Base-by-base conservation (phyloP, 169 alveolate species). In the Plasmodium gaboni region DNA sequence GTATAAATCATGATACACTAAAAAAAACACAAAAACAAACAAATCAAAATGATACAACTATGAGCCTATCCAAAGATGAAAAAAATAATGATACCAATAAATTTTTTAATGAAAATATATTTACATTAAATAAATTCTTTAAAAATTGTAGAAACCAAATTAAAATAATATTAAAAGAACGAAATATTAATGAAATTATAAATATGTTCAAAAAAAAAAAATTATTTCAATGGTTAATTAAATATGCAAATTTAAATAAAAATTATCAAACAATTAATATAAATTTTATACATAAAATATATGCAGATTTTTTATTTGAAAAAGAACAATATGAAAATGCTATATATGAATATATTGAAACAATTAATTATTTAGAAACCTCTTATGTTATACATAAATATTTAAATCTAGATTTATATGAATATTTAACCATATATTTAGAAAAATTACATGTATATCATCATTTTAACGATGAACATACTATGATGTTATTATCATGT, bases 221-320 rank as follows among this genome's bases (percentile, higher is more conserved):
- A 70, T 10, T 78, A 38, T 78, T 65, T 69, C 76, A 42, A 17
- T 78, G 89, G 89, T 67, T 78, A 15, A 64, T 78, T 46, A 78
- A 65, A 46, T 78, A 65, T 59, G 28, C 89, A 0, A 48, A 78
- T 32, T 65, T 78, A 57, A 78, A 78, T 46, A 32, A 78, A 51
- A 78, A 78, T 51, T 65, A 78, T 65, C 78, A 78, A 57, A 15
- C 15, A 12, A 42, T 64, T 64, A 65, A 78, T 59, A 50, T 78
- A n/a, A 26, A 60, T 22, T 69, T 50, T 64, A 59, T 78, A 17
- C 76, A 78, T 53, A 67, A 59, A 19, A 64, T 78, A 64, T 78
- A 78, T 78, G 89, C 89, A 12, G 89, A 78, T 65, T 78, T 78
- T 65, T 78, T 78, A 65, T 78, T 78, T 44, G 89, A 78, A 78